Base-by-base conservation (phyloP, 306 rosid genomes). In the Cyclanthera cordifolia region DNA sequence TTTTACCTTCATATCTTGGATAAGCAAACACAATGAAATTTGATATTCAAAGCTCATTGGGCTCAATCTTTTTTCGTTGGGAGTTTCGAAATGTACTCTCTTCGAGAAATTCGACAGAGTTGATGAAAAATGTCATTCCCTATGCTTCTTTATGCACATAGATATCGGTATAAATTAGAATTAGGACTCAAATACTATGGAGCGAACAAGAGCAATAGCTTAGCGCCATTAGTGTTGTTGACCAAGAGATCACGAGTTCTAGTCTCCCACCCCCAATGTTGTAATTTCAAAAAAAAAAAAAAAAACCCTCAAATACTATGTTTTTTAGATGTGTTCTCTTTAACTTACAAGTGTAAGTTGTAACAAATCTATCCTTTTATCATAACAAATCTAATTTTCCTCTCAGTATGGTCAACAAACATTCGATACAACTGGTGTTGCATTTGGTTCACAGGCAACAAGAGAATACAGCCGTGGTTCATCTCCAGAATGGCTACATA, bases 401-500 rank as follows among this genome's bases (percentile, higher is more conserved):
- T 83, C 46, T 63, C 91, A 83, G 91, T 86, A 75, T 73, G 86
- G 86, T 65, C 89, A 81, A 67, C 97, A 91, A 69, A 65, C 95
- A 68, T 91, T 83, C 30, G 96, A 85, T 51, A 67, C 84, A 27
- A 59, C 76, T 60, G 84, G 86, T 45, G 67, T 89, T 72, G 83
- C 88, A 30, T 89, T 85, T 28, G 75, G 81, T 24, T 81, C 95
- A 54, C 96, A 88, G 78, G 84, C 88, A 43, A 52, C 86, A 32
- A 81, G 96, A 83, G 95, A 88, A 52, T 87, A 79, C 55, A 84
- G 83, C 74, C 85, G 88, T 1, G 90, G 92, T 25, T 78, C 91
- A 28, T 86, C 97, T 4, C 95, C 97, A 0, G 90, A 91, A 50
- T 91, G 96, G 97, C 73, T 91, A 79, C 97, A 91, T 64, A 91